Evolutionary conservation across 495 filamentous ascomycete species (phyloP), one percentile per base, ranked within the genome.

Genomic region (Immersiella caudata): DNA sequence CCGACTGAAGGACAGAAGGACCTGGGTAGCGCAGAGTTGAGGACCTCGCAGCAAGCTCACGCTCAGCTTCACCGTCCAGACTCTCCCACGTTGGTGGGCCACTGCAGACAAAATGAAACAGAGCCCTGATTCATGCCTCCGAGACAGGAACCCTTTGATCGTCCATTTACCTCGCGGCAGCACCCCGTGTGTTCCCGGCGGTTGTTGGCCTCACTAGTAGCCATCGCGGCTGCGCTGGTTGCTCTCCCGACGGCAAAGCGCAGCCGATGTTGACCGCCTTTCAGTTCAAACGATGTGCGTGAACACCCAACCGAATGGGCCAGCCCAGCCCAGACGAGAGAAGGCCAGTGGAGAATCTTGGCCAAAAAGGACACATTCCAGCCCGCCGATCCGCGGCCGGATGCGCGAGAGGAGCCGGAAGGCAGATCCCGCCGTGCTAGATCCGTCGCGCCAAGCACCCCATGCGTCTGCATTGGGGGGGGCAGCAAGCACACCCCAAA

Each of bases 301-400:
- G 21, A 2, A 8, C 21, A 16, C 18, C 18, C 46, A 26, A 16
- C 57, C 12, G 21, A 29, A 57, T 56, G 54, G 51, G 35, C 63
- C 63, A 35, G 33, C 56, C 51, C 51, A 57, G 63, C 51, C 29
- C 29, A 33, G 29, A 8, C 29, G 29, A 33, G 29, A n/a, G 29
- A 33, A 33, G 29, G 4, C 29, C 35, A 27, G 56, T 40, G 55
- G 64, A 60, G 11, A 25, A 61, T 60, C 54, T 18, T 66, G 36
- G 33, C 64, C 57, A 52, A 60, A 60, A 35, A 51, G 33, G 29
- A 22, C 7, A 51, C 56, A 35, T 55, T 33, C 65, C 51, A 12
- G 65, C 33, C 50, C 58, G 65, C 58, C 58, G 65, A 67, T 67
- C 65, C 51, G 51, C 50, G 50, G 55, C 65, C 65, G 58, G 46